These are phyloP conservation scores for Aureobasidium lini DNA, from an alignment of 2,329 filamentous ascomycete species.

Conservation along the genomic window DNA sequence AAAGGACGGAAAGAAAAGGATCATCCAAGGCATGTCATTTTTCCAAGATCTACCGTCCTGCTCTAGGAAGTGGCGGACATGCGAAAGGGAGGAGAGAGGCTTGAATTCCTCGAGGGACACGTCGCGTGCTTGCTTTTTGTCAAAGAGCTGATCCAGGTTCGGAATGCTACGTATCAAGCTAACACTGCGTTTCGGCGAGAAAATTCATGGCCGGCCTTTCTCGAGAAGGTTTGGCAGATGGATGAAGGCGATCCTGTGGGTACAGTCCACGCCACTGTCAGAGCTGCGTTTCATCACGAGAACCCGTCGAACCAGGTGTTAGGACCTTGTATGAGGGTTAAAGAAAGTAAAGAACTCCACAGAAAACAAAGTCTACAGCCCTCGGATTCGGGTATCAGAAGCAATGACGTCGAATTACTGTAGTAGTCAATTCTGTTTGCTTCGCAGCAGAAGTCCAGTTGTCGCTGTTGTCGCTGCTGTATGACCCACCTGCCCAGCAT, in stretches of 20 bases:
- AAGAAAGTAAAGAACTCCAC: neutral
- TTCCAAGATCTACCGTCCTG: neutral
- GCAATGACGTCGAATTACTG: too few relatives aligned
- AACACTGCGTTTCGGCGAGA: neutral
- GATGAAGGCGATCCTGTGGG: neutral
- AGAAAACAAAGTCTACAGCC: neutral
- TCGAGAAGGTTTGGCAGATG: neutral
- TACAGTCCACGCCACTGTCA: neutral
- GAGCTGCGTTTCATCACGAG: constrained; percentile 1
- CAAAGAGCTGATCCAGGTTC: neutral
- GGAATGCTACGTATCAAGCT: constrained; percentile 1
- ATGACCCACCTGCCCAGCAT: neutral
- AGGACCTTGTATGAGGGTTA: neutral
- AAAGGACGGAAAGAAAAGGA: neutral
- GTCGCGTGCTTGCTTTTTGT: constrained; percentile 12
- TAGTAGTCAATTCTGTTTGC: too few relatives aligned
- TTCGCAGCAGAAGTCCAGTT: too few relatives aligned
- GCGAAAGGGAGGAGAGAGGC: constrained; percentile 3
- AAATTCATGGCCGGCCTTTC: neutral
- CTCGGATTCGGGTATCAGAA: neutral
- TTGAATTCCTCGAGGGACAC: constrained; percentile 6
- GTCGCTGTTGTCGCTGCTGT: too few relatives aligned
- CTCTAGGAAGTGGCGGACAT: constrained; percentile 2
- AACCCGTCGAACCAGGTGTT: neutral
- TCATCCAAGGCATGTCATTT: constrained; percentile 8